Evolutionary conservation across 2,329 filamentous ascomycete species (phyloP), one percentile per base, ranked within the genome.

Genomic region (Diaporthe velutina): DNA sequence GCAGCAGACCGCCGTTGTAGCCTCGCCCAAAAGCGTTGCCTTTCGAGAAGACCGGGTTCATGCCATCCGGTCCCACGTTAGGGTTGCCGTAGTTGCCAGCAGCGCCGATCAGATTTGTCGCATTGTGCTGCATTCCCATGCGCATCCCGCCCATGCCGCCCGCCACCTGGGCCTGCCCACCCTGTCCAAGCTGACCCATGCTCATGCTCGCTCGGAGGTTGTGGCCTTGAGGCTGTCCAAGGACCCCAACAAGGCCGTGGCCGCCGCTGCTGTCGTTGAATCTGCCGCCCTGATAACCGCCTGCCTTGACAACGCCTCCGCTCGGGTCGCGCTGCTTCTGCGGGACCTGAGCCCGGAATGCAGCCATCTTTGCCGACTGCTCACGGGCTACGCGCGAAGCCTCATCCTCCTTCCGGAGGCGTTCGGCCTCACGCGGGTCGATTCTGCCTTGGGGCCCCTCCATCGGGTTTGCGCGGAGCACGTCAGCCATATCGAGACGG

Each of bases 401-500:
- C 73, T 86, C 84, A 40, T 86, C 84, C 70, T 85, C 82, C 12
- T 81, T 83, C 4, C 83, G 82, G 58, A 83, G 81, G 22, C 88
- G 85, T 28, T 86, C 85, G 6, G 82, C 82, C 15, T 84, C 81
- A n/a, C 84, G 82, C 1, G 84, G 83, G 40, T 88, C 84, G 58
- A 80, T 77, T 13, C 61, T 22, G 35, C 78, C 78, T n/a, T 76
- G 77, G 4, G 78, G 74, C 0, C 73, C 66, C 13, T 85, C 86
- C 50, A 83, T 78, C 35, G 87, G 86, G 68, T 88, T 85, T 1
- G 82, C 84, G 25, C 83, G 80, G 4, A 91, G 83, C 7, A 94
- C 85, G 77, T 93, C 89, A 0, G 92, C 91, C 83, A 94, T 85
- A 77, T 88, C 91, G 73, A 90, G 84, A 8, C 86, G 85, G 3